phyloP scores from a whole-genome alignment of 2,329 filamentous ascomycete species.

The Pseudogymnoascus sp. region DNA sequence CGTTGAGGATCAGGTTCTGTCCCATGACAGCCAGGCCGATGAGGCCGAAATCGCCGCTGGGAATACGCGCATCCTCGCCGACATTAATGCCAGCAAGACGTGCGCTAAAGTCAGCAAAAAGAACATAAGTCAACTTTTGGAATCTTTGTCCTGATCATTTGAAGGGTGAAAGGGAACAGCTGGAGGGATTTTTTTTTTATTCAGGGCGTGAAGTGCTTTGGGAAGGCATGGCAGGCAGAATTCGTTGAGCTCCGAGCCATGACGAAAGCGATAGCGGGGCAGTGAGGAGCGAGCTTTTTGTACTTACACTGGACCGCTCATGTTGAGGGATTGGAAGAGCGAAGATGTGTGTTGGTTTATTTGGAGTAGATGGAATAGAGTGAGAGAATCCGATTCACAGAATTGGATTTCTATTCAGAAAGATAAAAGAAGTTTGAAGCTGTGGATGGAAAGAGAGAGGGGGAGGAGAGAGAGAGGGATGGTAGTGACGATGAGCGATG shows the following conservation, averaged over 20 bases:
- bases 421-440: background rate
- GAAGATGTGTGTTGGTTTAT: background rate
- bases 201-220: background rate
- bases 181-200: constrained; percentile 10
- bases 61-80: constrained; percentile 47
- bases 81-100: constrained; percentile 67
- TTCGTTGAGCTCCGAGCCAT: constrained; percentile 10
- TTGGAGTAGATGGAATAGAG: background rate
- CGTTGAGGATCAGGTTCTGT: constrained; percentile 85
- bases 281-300: constrained; percentile 25
- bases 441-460: background rate
- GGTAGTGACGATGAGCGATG: background rate
- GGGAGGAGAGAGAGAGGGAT: background rate
- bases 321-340: constrained; percentile 15
- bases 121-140: constrained; percentile 20
- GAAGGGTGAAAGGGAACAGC: constrained; percentile 2
- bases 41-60: constrained; percentile 68
- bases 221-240: constrained; percentile 11
- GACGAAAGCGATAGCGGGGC: constrained; percentile 25
- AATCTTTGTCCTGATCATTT: constrained; percentile 11
- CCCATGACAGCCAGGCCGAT: constrained; percentile 88
- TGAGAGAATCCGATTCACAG: background rate
- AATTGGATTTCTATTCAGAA: constrained; percentile 5
- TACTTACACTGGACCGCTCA: constrained; percentile 51
- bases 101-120: constrained; percentile 45